Evolutionary conservation across 495 filamentous ascomycete species (phyloP).

Genomic region (Neurospora sp.): DNA sequence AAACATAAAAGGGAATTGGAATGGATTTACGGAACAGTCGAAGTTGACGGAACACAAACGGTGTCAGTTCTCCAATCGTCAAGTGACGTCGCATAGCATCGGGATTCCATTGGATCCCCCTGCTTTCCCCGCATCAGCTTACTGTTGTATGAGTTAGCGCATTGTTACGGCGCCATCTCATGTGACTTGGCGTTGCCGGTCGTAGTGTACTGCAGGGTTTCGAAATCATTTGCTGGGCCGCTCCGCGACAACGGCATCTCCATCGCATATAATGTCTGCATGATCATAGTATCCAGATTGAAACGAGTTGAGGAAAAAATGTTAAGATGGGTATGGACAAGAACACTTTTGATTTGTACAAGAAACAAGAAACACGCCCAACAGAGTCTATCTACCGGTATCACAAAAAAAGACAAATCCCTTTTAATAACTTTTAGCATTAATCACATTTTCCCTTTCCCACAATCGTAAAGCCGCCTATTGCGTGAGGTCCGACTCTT

Average conservation of each 20-base stretch:
- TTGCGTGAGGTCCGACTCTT: not conserved
- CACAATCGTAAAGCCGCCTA: not conserved
- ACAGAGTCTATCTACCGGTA: not conserved
- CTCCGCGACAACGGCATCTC: not conserved
- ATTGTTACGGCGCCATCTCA: not conserved
- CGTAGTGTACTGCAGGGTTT: not conserved
- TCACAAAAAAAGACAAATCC: not conserved
- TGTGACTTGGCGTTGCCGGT: not conserved
- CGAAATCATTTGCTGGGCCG: not conserved
- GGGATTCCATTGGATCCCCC: slow-evolving; percentile 5
- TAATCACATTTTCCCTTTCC: not conserved
- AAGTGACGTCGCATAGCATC: slow-evolving; percentile 20
- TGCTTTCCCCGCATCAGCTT: not conserved
- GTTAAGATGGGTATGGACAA: not conserved
- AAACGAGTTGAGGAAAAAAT: not conserved
- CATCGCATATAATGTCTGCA: not conserved
- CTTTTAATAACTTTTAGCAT: not conserved
- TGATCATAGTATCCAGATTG: not conserved
- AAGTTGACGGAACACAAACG: not conserved
- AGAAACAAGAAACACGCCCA: not conserved
- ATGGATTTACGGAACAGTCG: too few relatives aligned
- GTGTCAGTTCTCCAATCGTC: not conserved
- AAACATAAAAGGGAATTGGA: not conserved
- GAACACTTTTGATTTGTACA: not conserved
- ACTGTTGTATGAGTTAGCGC: not conserved